Conservation (phyloP, 73 alveolate genomes). For the Paramecium primaurelia region DNA sequence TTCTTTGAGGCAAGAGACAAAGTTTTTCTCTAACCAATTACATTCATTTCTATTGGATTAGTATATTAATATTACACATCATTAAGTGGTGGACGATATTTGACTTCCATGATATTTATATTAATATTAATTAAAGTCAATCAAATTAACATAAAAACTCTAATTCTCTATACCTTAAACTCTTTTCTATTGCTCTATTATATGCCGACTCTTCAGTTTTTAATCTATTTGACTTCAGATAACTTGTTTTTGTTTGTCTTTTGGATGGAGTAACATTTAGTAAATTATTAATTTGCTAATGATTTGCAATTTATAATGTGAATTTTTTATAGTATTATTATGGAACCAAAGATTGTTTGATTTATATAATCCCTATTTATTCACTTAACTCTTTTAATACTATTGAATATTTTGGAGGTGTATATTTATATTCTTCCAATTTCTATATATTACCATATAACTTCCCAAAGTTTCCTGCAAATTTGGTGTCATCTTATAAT, state of each 20-base stretch:
- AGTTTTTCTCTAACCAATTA: constrained; percentile 51
- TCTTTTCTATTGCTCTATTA: neutral
- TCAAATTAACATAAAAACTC: neutral
- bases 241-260: neutral
- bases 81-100: constrained; percentile 46
- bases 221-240: neutral
- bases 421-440: neutral
- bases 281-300: too few relatives aligned
- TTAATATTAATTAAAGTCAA: constrained; percentile 4
- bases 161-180: neutral
- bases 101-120: constrained; percentile 44
- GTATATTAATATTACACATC: constrained; percentile 6
- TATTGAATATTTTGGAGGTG: neutral
- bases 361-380: neutral
- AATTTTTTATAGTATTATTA: neutral
- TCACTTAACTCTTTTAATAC: neutral
- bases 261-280: neutral
- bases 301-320: neutral
- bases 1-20: constrained; percentile 54
- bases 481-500: neutral
- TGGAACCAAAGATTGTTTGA: neutral
- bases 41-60: constrained; percentile 48
- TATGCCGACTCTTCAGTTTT: neutral
- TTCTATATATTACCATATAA: neutral
- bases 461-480: neutral